A percentile compares a stretch with the other conserved stretches of the same genome.
phyloP scores from a whole-genome alignment of 2,329 filamentous ascomycete genomes.

The Chaetomiaceae sp. region DNA sequence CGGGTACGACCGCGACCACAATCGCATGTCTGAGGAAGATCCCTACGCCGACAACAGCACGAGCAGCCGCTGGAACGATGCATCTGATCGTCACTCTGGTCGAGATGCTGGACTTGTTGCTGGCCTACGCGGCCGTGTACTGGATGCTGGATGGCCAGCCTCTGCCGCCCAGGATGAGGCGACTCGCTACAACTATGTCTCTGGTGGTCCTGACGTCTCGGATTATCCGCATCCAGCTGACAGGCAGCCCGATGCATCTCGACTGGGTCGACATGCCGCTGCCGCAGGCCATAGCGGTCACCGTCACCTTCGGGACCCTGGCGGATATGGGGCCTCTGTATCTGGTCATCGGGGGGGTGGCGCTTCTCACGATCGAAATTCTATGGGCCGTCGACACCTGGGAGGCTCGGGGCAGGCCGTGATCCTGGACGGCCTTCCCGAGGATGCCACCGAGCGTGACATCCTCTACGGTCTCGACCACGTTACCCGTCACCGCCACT shows the following conservation, averaged over 20 bases:
- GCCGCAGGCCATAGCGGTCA: background rate
- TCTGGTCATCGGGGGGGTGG: background rate
- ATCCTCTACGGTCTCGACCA: constrained; percentile 25
- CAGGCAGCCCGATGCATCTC: background rate
- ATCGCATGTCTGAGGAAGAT: background rate
- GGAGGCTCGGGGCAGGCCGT: constrained; percentile 12
- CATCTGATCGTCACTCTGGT: background rate
- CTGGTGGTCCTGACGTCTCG: background rate
- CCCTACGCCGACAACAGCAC: background rate
- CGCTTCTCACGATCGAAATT: background rate
- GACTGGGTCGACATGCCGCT: background rate
- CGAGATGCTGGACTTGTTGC: background rate
- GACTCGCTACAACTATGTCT: background rate
- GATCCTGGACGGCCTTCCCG: constrained; percentile 18
- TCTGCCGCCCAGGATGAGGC: background rate
- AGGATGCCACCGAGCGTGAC: constrained; percentile 24
- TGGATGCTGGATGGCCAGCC: background rate
- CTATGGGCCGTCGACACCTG: background rate
- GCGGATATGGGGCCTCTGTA: background rate
- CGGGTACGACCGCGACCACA: background rate
- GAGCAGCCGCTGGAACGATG: background rate
- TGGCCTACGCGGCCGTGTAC: background rate
- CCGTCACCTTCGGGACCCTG: constrained; percentile 1
- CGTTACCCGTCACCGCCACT: constrained; percentile 20
- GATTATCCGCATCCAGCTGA: constrained; percentile 2